phyloP scores from a whole-genome alignment of 2,329 filamentous ascomycete species.

The Fusarium pilosicola region DNA sequence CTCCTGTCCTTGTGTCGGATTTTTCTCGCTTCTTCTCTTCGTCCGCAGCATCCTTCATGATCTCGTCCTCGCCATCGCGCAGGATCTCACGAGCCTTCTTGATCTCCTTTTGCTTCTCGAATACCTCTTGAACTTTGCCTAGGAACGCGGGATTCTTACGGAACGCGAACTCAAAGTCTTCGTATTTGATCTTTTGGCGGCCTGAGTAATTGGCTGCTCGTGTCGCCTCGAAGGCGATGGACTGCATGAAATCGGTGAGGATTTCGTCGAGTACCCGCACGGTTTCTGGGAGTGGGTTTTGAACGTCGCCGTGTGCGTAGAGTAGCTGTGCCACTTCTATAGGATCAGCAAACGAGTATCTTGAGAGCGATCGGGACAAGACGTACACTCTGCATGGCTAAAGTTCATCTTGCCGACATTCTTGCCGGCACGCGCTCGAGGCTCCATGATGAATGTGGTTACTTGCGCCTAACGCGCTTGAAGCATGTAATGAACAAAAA shows the following conservation, averaged over 20 bases:
- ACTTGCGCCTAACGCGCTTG: slow-evolving; percentile 13
- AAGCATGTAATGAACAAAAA: not conserved
- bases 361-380: not conserved
- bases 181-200: slow-evolving; percentile 96
- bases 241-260: slow-evolving; percentile 95
- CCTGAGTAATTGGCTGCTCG: slow-evolving; percentile 85
- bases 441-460: slow-evolving; percentile 69
- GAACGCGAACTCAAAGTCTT: slow-evolving; percentile 96
- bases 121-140: slow-evolving; percentile 87
- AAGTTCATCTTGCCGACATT: slow-evolving; percentile 89
- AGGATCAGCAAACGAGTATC: not conserved
- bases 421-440: slow-evolving; percentile 78
- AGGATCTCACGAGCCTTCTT: slow-evolving; percentile 84
- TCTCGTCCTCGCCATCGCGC: slow-evolving; percentile 71
- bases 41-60: slow-evolving; percentile 63
- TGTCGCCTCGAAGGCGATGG: slow-evolving; percentile 89
- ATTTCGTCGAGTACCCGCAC: slow-evolving; percentile 92
- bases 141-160: slow-evolving; percentile 86
- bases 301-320: slow-evolving; percentile 82
- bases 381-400: slow-evolving; percentile 73
- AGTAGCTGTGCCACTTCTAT: slow-evolving; percentile 75
- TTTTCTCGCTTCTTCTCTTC: slow-evolving; percentile 54
- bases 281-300: slow-evolving; percentile 82
- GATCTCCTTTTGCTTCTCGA: slow-evolving; percentile 87
- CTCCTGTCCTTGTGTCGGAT: slow-evolving; percentile 39